These are phyloP conservation scores for Nakazawaea anatomiae DNA, from an alignment of 805 yeast species.

Conservation along the genomic window DNA sequence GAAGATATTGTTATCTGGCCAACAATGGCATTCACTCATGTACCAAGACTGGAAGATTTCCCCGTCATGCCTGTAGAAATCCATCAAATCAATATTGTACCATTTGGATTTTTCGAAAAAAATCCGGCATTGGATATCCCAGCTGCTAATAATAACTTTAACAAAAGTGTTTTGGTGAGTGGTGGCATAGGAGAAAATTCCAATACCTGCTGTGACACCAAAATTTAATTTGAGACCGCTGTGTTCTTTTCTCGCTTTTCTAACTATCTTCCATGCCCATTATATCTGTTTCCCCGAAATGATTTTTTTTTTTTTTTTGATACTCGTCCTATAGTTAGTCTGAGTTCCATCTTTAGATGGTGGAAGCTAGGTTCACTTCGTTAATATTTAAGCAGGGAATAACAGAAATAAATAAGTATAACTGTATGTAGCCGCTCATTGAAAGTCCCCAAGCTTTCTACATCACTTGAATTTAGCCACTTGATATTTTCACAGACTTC, in stretches of 20 bases:
- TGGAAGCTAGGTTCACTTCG: too few species aligned
- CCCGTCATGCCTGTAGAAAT: slow-evolving; percentile 88
- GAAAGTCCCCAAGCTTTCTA: too few species aligned
- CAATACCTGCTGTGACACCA: slow-evolving; percentile 1
- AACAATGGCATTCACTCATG: slow-evolving; percentile 74
- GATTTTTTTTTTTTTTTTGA: too few species aligned
- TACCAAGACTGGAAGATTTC: slow-evolving; percentile 81
- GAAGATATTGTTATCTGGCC: slow-evolving; percentile 78
- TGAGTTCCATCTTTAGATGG: too few species aligned
- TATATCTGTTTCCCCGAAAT: neutral
- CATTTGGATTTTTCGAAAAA: slow-evolving; percentile 68
- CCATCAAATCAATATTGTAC: slow-evolving; percentile 59
- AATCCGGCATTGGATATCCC: slow-evolving; percentile 80
- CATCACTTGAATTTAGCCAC: too few species aligned
- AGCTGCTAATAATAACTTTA: slow-evolving; percentile 59
- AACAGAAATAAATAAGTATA: too few species aligned
- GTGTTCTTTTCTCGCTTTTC: neutral
- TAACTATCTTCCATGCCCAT: too few species aligned
- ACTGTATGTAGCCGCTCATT: too few species aligned
- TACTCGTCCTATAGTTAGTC: too few species aligned
- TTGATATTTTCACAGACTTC: too few species aligned
- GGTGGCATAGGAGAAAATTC: slow-evolving; percentile 16
- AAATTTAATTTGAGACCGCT: neutral
- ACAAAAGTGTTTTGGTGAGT: slow-evolving; percentile 47
- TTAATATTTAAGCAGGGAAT: too few species aligned